Evolutionary conservation across 352 stramenopile species (phyloP).

Genomic region (Thalassiosira exigua): DNA sequence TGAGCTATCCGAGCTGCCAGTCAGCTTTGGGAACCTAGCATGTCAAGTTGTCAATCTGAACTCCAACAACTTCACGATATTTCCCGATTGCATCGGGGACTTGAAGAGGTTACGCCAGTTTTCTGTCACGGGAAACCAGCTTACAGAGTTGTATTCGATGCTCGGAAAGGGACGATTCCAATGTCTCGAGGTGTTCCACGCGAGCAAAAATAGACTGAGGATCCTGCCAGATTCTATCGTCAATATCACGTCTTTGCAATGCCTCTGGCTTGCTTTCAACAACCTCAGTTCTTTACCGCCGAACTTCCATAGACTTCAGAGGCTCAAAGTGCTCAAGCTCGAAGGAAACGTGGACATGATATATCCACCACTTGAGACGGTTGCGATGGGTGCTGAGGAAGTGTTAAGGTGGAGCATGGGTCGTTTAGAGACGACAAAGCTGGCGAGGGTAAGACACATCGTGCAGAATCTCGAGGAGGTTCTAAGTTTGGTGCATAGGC

Average conservation of each 20-base stretch:
- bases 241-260: slow-evolving; percentile 27
- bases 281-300: slow-evolving; percentile 38
- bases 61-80: slow-evolving; percentile 50
- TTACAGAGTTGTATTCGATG: slow-evolving; percentile 9
- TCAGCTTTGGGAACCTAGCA: slow-evolving; percentile 34
- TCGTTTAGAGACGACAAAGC: slow-evolving; percentile 32
- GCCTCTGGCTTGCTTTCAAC: slow-evolving; percentile 61
- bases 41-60: slow-evolving; percentile 54
- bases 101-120: slow-evolving; percentile 37
- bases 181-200: slow-evolving; percentile 31
- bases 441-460: slow-evolving; percentile 46
- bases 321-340: slow-evolving; percentile 53
- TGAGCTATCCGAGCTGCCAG: slow-evolving; percentile 41
- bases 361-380: slow-evolving; percentile 54
- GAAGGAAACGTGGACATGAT: slow-evolving; percentile 52
- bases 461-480: slow-evolving; percentile 59
- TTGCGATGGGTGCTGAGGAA: slow-evolving; percentile 45
- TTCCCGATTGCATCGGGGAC: slow-evolving; percentile 42
- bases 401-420: slow-evolving; percentile 59
- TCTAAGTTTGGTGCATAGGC: slow-evolving; percentile 45
- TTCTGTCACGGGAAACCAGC: slow-evolving; percentile 43
- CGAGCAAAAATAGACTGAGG: slow-evolving; percentile 43
- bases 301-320: slow-evolving; percentile 48
- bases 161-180: slow-evolving; percentile 22
- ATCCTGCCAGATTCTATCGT: slow-evolving; percentile 46